Conservation (phyloP, 768 basidiomycete species). For the Strobilomyces dryophilus region DNA sequence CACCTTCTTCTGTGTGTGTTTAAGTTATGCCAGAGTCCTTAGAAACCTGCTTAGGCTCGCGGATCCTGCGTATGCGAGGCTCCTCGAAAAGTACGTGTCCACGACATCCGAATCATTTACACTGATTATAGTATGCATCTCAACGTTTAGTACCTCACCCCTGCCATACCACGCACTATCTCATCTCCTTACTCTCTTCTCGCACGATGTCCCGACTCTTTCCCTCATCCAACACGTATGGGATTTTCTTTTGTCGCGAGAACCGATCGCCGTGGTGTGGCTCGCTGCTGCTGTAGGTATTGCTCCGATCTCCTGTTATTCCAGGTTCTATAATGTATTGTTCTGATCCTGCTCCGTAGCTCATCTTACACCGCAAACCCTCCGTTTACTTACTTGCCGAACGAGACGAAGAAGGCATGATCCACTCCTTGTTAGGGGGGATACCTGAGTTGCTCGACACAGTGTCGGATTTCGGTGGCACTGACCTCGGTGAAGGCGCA, state of each 20-base stretch:
- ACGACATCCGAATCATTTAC: background rate
- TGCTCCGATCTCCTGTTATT: too few species aligned
- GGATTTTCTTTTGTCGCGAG: constrained; percentile 81
- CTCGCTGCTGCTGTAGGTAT: constrained; percentile 72
- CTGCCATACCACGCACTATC: constrained; percentile 89
- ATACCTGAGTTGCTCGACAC: constrained; percentile 47
- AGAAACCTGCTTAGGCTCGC: constrained; percentile 67
- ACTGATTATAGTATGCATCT: background rate
- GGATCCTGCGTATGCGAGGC: constrained; percentile 64
- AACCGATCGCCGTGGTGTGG: constrained; percentile 79
- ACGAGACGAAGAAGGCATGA: constrained; percentile 78
- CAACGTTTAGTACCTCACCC: constrained; percentile 53
- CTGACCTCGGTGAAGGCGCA: background rate
- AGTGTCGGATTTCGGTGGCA: constrained; percentile 1
- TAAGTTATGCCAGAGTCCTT: constrained; percentile 48
- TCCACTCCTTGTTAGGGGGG: constrained; percentile 68
- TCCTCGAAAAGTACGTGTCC: constrained; percentile 58
- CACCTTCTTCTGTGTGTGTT: background rate
- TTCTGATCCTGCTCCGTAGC: constrained; percentile 37
- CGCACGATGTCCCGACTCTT: constrained; percentile 89
- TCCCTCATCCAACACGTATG: constrained; percentile 88
- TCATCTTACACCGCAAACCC: constrained; percentile 67
- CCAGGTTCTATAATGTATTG: background rate
- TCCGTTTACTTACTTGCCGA: constrained; percentile 58
- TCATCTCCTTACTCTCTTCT: constrained; percentile 86